Base-by-base conservation (phyloP, 495 filamentous ascomycete species). In the Rhizodiscina lignyota region DNA sequence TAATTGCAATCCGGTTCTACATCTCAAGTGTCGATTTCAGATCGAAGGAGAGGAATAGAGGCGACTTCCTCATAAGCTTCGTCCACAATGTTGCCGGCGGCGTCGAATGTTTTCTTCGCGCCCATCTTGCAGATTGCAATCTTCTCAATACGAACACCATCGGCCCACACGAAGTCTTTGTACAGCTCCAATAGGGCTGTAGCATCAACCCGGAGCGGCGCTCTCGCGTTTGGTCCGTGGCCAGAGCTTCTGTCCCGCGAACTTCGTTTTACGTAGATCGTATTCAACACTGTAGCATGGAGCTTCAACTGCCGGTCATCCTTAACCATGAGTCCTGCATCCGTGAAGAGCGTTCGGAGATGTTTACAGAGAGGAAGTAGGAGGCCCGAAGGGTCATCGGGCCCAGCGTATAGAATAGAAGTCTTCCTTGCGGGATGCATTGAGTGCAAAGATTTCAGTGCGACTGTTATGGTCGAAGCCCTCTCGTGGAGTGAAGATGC, bases 261-360 rank as follows among this genome's bases (percentile, higher is more conserved):
- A 13, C 36, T 41, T 1, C 53, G 59, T 40, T 62, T 67, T 22
- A 77, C 71, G 51, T 94, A 94, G 21, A 85, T 70, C 5, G 84
- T 94, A 53, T 94, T 94, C 16, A 89, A 56, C 3, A 94, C 62
- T 2, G 87, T 93, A 12, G 80, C 83, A 51, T 94, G 87, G 33
- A 94, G 50, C 15, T 79, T 64, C 32, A 96, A 52, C n/a, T 71
- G 69, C 21, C 85, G 57, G 1, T 47, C 50, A 16, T 87, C 79
- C 1, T 44, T 54, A 1, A 59, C 47, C 42, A 94, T 48, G 13
- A 86, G 61, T 1, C 66, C 77, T 2, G 68, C 68, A 4, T 73
- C 56, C 2, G 57, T 56, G 45, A 94, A 93, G 3, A 45, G 50
- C 0, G 65, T 57, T 29, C 67, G 60, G 2, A 94, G 55, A 27